Evolutionary conservation across 129 eudicot genomes (phyloP).

Genomic region (Ambrosia artemisiifolia): DNA sequence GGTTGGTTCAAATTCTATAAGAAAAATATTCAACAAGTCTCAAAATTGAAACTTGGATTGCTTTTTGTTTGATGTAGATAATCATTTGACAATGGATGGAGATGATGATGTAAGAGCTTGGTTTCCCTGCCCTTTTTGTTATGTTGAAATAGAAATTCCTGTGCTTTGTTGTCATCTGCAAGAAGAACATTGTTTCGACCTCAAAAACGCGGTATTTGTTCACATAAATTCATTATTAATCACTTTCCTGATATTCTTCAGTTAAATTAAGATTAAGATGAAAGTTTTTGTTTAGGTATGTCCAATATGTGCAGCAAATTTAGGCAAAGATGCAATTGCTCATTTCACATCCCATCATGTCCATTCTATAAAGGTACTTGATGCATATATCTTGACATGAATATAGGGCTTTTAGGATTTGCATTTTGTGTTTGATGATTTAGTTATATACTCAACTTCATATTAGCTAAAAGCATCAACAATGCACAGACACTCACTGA

Average conservation of each 20-base stretch:
- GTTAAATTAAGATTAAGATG: constrained; percentile 4
- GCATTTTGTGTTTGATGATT: not conserved
- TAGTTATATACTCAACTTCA: not conserved
- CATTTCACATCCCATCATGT: constrained; percentile 77
- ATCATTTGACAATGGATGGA: constrained; percentile 42
- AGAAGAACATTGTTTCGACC: constrained; percentile 87
- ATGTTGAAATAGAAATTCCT: constrained; percentile 65
- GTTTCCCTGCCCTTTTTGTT: constrained; percentile 92
- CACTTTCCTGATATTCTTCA: not conserved
- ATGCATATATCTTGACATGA: constrained; percentile 2
- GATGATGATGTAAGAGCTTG: constrained; percentile 79
- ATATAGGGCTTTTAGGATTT: not conserved
- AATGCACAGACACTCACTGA: no score
- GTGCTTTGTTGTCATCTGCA: constrained; percentile 67
- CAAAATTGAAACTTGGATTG: not conserved
- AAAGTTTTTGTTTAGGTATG: constrained; percentile 67
- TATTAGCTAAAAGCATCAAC: not conserved
- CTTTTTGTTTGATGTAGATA: constrained; percentile 36
- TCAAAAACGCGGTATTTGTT: constrained; percentile 70
- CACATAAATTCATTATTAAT: not conserved
- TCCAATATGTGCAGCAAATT: constrained; percentile 81
- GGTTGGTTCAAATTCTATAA: not conserved
- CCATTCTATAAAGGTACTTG: constrained; percentile 78
- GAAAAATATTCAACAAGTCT: not conserved
- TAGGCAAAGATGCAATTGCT: constrained; percentile 70